Conservation (phyloP, 306 rosid genomes). For the Castanea sativa region DNA sequence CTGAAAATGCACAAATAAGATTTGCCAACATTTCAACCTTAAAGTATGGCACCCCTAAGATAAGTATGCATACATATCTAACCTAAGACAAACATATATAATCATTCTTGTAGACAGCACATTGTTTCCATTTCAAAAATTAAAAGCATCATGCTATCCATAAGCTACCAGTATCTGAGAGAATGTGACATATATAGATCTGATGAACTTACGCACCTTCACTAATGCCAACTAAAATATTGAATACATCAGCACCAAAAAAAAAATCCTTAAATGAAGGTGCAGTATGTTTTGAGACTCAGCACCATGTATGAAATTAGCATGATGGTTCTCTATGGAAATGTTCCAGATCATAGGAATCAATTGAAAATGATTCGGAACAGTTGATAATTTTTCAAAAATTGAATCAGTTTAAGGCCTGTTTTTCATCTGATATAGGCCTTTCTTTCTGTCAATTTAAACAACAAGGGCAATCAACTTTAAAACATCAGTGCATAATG, state of each 20-base stretch:
- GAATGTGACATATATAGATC: slow-evolving; percentile 4
- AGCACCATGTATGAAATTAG: background rate
- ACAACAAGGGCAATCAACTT: background rate
- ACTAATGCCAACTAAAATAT: background rate
- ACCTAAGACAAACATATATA: background rate
- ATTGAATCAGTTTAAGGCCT: background rate
- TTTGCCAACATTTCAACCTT: background rate
- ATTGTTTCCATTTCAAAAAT: background rate
- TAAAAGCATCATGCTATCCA: slow-evolving; percentile 9
- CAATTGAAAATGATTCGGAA: background rate
- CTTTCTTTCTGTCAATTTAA: background rate
- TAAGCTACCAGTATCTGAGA: background rate
- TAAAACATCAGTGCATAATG: background rate
- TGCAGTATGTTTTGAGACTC: background rate
- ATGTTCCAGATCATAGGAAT: background rate
- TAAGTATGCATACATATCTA: slow-evolving; percentile 3
- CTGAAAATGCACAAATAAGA: background rate
- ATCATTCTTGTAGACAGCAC: background rate
- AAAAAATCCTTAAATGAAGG: background rate
- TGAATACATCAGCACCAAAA: background rate
- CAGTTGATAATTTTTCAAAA: background rate
- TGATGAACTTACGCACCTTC: background rate
- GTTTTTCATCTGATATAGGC: background rate
- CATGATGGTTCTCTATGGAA: background rate
- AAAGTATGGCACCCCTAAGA: background rate